Conservation (phyloP, 805 yeast species). For the Cyberlindnera mississippiensis region DNA sequence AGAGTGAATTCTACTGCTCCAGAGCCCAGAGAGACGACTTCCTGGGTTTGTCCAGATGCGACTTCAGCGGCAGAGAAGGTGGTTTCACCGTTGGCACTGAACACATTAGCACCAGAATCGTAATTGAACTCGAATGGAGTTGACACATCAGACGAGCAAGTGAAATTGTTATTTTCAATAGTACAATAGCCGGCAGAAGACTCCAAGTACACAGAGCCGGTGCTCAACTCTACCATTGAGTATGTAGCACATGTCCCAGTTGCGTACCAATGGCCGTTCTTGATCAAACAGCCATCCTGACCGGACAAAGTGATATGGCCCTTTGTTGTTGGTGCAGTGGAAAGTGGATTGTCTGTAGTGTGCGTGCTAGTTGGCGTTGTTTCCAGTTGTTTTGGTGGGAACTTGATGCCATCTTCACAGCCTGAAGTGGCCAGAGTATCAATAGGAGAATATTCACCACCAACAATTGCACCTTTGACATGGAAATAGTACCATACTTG, state of each 20-base stretch:
- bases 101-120: conserved; percentile 7
- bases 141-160: conserved; percentile 52
- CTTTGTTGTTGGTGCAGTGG: conserved; percentile 23
- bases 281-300: conserved; percentile 72
- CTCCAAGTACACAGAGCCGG: conserved; percentile 54
- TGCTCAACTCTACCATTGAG: conserved; percentile 33
- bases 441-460: conserved; percentile 61
- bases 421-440: conserved; percentile 52
- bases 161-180: conserved; percentile 27
- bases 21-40: conserved; percentile 6
- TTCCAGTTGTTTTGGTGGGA: conserved; percentile 41
- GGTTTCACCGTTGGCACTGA: conserved; percentile 16
- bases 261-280: conserved; percentile 80
- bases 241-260: conserved; percentile 84
- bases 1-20: conserved; percentile 7
- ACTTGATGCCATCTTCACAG: conserved; percentile 63
- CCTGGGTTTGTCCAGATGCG: conserved; percentile 8
- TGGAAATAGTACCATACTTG: conserved; percentile 76
- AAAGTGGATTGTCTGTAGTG: conserved; percentile 19
- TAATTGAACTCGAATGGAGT: conserved; percentile 32
- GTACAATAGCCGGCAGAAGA: conserved; percentile 78
- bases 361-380: conserved; percentile 21
- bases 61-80: conserved; percentile 15
- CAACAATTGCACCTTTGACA: conserved; percentile 65
- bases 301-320: conserved; percentile 50